phyloP scores from a whole-genome alignment of 2,329 filamentous ascomycete genomes.

The Paracoccidioides brasiliensis region DNA sequence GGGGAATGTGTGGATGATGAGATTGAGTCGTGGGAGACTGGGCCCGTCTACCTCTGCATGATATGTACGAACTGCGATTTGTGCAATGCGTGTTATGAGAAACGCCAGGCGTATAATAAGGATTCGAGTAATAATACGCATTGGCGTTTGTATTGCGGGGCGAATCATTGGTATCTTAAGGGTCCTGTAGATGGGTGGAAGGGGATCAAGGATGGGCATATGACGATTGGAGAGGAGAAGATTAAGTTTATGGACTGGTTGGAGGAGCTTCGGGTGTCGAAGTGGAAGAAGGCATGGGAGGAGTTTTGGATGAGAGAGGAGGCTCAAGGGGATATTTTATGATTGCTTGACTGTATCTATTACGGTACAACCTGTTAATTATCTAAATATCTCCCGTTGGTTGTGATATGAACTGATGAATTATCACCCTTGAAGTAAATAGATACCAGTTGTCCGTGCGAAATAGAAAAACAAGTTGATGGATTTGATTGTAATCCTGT shows the following conservation, averaged over 20 bases:
- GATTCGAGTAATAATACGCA: neutral
- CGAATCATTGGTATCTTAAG: neutral
- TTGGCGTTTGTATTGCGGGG: neutral
- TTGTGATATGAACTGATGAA: too few relatives aligned
- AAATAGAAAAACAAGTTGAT: too few relatives aligned
- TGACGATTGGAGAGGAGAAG: neutral
- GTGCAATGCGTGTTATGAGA: neutral
- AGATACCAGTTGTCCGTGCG: too few relatives aligned
- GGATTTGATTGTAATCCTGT: too few relatives aligned
- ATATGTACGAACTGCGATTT: neutral
- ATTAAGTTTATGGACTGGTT: neutral
- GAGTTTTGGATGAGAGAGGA: neutral
- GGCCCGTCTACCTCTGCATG: neutral
- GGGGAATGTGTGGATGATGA: neutral
- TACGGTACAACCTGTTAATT: too few relatives aligned
- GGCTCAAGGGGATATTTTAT: neutral
- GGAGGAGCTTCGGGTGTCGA: neutral
- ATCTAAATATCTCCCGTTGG: too few relatives aligned
- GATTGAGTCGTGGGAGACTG: neutral
- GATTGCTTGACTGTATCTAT: neutral
- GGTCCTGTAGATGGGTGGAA: neutral
- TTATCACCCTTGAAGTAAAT: too few relatives aligned
- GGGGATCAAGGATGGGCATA: neutral
- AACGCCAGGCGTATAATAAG: neutral
- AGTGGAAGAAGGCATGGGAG: neutral